phyloP scores from a whole-genome alignment of 164 flowering plant species.

The Saururus chinensis region DNA sequence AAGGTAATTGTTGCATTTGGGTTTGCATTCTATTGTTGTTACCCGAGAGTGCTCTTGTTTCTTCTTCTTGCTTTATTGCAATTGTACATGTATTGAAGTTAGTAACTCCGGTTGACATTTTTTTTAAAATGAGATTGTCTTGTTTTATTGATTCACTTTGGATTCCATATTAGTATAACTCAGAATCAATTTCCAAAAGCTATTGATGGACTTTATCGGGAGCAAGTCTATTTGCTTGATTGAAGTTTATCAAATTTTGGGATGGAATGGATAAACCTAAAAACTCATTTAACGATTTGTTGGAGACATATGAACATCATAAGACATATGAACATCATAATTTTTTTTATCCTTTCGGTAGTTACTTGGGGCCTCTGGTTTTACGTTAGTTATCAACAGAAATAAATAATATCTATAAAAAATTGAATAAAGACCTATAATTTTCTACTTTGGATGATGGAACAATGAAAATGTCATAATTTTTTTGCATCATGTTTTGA shows the following conservation, averaged over 20 bases:
- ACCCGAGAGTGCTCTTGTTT: not conserved
- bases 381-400: not conserved
- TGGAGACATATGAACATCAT: no score
- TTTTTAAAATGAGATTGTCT: no score
- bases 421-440: not conserved
- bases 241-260: not conserved
- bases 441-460: no score
- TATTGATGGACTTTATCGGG: no score
- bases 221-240: no score
- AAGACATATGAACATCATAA: no score
- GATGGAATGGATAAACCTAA: no score
- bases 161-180: not conserved
- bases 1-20: slow-evolving; percentile 9
- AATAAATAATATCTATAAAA: not conserved
- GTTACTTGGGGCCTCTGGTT: not conserved
- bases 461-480: not conserved
- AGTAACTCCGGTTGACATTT: not conserved
- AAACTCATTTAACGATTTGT: no score
- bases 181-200: not conserved
- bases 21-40: slow-evolving; percentile 12
- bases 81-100: no score
- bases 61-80: not conserved
- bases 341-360: not conserved
- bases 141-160: not conserved
- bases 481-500: not conserved